phyloP scores from a whole-genome alignment of 169 alveolate species.

The Toxoplasma gondii region DNA sequence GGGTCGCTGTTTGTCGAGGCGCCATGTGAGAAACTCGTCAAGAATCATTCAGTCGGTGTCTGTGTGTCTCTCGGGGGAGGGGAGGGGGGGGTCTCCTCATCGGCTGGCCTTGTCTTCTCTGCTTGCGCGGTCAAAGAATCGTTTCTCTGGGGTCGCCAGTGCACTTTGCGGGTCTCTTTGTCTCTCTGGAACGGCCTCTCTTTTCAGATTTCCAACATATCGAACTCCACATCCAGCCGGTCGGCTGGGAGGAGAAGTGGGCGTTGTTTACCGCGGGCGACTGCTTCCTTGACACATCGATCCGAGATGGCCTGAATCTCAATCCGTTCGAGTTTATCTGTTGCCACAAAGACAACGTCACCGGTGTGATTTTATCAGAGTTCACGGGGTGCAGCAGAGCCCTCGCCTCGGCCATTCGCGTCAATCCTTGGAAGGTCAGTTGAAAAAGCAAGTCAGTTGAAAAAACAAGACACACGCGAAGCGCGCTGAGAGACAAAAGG shows the following conservation, averaged over 20 bases:
- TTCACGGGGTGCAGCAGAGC: slow-evolving; percentile 83
- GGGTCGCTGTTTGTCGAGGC: no score
- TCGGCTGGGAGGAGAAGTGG: slow-evolving; percentile 65
- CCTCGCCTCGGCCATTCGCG: slow-evolving; percentile 78
- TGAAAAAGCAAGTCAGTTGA: no score
- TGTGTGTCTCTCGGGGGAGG: no score
- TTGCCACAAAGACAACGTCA: slow-evolving; percentile 70
- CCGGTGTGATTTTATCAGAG: slow-evolving; percentile 79
- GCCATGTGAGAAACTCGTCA: no score
- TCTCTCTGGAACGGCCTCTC: background rate
- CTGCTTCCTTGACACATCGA: slow-evolving; percentile 81
- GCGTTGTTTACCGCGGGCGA: slow-evolving; percentile 81
- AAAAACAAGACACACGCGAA: background rate
- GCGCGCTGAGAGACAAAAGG: background rate
- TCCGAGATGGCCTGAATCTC: slow-evolving; percentile 84
- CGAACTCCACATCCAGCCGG: slow-evolving; percentile 35
- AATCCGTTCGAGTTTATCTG: slow-evolving; percentile 68
- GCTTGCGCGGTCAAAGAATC: no score
- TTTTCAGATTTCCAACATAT: slow-evolving; percentile 31
- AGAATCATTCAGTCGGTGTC: no score
- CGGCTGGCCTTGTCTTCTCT: no score
- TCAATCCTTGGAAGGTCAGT: slow-evolving; percentile 81
- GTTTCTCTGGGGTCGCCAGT: no score
- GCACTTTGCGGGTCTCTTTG: no score
- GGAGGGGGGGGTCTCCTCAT: no score